A percentile compares a stretch with the other conserved stretches of the same genome.
Conservation (phyloP, 1,139 yeast species). For the Blastobotrys capitulatus region DNA sequence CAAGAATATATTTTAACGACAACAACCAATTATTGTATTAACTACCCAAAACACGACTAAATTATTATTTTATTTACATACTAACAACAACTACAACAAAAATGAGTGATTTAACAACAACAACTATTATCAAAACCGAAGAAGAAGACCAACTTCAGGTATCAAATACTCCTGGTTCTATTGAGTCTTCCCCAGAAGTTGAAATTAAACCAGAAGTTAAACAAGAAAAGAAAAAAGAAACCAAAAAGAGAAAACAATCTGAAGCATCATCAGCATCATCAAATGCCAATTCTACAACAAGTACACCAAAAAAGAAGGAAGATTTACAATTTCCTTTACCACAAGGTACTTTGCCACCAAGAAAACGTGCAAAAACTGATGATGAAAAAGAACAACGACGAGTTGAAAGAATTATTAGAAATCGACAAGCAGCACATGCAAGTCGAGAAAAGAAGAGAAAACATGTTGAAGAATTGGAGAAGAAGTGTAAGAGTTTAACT, state of each 20-base stretch:
- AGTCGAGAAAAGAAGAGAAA: conserved; percentile 93
- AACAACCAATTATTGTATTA: no score
- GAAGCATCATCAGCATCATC: background rate
- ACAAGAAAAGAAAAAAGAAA: no score
- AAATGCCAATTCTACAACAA: background rate
- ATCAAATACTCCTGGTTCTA: no score
- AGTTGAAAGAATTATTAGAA: conserved; percentile 84
- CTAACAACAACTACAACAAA: no score
- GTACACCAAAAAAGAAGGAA: conserved; percentile 7
- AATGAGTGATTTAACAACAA: no score
- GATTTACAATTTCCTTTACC: conserved; percentile 33
- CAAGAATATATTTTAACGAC: no score
- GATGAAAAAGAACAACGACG: conserved; percentile 97
- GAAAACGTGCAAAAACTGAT: conserved; percentile 92
- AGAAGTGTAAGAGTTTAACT: conserved; percentile 30
- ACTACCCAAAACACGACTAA: no score
- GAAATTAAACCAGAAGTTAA: no score
- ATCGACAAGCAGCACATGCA: conserved; percentile 96
- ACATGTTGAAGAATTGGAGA: conserved; percentile 82
- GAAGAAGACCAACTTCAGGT: no score
- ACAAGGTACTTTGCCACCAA: conserved; percentile 66
- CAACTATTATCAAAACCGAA: no score
- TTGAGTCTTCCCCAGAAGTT: no score
- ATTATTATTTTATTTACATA: no score
- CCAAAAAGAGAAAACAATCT: background rate